Base-by-base conservation (phyloP, 2,329 filamentous ascomycete species). In the Ophiostoma angusticollis region DNA sequence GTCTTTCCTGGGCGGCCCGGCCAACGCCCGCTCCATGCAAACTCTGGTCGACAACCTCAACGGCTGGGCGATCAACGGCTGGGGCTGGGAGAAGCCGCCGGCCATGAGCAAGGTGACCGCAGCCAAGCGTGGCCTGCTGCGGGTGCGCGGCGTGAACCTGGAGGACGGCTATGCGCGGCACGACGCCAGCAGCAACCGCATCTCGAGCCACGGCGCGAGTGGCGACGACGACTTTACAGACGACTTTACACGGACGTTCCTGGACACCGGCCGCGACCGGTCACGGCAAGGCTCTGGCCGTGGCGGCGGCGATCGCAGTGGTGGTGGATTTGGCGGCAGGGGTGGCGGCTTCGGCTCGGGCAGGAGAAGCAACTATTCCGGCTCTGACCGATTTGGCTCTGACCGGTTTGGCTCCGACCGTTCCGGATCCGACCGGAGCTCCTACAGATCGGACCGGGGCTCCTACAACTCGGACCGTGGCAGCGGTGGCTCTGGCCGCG, bases 1-100 rank as follows among this genome's bases (percentile, higher is more conserved):
- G 14, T 69, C 72, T 8, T 55, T 73, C 32, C 66, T 83, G 31
- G 74, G 77, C 38, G 61, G 61, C 31, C 37, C 48, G 21, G 54
- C 45, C 6, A 14, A 1, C 4, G 31, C 21, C 45, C 60, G 25
- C 60, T 64, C 52, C 35, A 52, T 54, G 25, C 50, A 57, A 12
- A 50, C 54, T 2, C 47, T 69, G 7, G 59, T 75, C 14, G 49
- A 63, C 4, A 60, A 65, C 16, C 55, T 79, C 45, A 78, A 78
- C 52, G 53, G 61, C n/a, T 70, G 74, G 62, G 58, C 61, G 33
- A 50, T 52, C 16, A 51, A 60, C 13, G 70, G 64, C 16, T 72
- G 72, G 63, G 71, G 72, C 29, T 64, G 69, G 63, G 37, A 54
- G 0, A 43, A 65, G 33, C 63, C 67, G 6, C 76, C 76, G 2